phyloP scores from a whole-genome alignment of 305 asterid species.

The Solanum aculeatissimum region DNA sequence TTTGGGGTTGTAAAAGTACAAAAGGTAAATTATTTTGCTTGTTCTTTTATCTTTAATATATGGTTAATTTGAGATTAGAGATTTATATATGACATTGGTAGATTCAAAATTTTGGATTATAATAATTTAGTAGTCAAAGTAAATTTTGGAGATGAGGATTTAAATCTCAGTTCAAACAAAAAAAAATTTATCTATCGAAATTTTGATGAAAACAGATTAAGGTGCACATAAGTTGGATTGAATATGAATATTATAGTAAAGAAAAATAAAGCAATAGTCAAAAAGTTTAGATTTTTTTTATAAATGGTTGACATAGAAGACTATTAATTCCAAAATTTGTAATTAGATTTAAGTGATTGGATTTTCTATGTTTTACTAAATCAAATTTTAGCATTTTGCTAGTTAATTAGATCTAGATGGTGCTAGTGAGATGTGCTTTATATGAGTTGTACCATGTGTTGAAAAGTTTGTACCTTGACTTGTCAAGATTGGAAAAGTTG shows the following conservation, averaged over 20 bases:
- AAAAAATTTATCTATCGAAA: background rate
- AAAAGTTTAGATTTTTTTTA: background rate
- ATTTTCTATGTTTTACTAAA: background rate
- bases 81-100: background rate
- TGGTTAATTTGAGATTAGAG: background rate
- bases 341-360: background rate
- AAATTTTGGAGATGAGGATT: background rate
- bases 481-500: background rate
- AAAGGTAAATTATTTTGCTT: background rate
- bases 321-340: background rate
- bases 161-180: background rate
- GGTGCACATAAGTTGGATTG: no score
- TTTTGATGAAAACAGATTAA: background rate
- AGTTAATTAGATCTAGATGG: background rate
- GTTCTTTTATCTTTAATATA: background rate
- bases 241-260: accelerated
- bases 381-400: background rate
- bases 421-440: background rate
- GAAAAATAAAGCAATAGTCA: background rate
- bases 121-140: background rate
- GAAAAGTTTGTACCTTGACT: background rate
- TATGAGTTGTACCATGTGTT: background rate
- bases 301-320: background rate
- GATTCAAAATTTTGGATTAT: background rate
- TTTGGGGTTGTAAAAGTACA: background rate